Conservation (phyloP, 139 green algal species). For the Coelastrella sp. region DNA sequence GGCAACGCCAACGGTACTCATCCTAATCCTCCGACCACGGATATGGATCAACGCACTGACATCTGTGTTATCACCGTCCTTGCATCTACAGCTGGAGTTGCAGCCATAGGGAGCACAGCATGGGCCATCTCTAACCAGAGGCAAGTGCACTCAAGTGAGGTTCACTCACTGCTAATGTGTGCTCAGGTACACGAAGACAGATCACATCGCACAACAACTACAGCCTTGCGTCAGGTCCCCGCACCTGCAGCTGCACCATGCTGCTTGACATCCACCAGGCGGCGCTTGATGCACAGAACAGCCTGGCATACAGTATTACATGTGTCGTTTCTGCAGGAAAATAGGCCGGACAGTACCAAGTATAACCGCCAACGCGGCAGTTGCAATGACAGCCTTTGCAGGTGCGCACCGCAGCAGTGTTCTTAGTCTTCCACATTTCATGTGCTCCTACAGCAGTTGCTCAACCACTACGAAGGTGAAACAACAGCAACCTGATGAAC, state of each 20-base stretch:
- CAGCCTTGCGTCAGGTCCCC: too few relatives aligned
- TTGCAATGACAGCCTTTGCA: slow-evolving; percentile 14
- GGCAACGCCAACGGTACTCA: not conserved
- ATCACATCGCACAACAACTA: not conserved
- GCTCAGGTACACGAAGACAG: not conserved
- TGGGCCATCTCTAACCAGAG: not conserved
- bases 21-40: not conserved
- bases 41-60: not conserved
- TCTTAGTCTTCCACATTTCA: too few relatives aligned
- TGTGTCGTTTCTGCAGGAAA: not conserved
- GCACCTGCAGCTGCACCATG: too few relatives aligned
- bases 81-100: not conserved
- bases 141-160: not conserved
- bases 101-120: not conserved
- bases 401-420: not conserved
- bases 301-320: not conserved
- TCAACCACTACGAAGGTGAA: not conserved
- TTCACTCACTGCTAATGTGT: not conserved
- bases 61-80: not conserved
- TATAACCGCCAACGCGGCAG: slow-evolving; percentile 6
- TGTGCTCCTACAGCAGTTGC: too few relatives aligned
- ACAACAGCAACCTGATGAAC: too few relatives aligned
- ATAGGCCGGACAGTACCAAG: not conserved
- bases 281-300: not conserved
- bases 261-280: not conserved